Percentiles rank a stretch among this genome's conserved stretches.
phyloP scores from a whole-genome alignment of 2,329 filamentous ascomycete genomes.

The Aspergillus novofumigatus region DNA sequence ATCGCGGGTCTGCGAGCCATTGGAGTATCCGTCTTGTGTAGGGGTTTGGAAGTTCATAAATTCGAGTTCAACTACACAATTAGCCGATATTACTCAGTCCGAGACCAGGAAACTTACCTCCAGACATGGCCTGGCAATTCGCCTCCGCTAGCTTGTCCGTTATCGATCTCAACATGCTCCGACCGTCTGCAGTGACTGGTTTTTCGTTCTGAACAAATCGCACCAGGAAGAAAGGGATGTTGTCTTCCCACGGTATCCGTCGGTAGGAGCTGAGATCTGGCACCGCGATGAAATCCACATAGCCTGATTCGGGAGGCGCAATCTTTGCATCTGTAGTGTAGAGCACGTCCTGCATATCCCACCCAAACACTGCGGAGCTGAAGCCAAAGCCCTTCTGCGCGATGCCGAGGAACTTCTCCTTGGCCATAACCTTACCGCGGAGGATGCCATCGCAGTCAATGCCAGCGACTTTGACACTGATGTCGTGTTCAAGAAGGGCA shows the following conservation, averaged over 20 bases:
- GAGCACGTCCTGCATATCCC: constrained; percentile 93
- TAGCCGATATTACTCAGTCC: not conserved
- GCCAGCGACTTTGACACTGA: constrained; percentile 78
- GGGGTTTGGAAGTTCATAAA: constrained; percentile 50
- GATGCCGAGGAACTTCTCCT: constrained; percentile 84
- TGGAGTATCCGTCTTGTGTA: constrained; percentile 43
- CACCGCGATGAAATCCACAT: constrained; percentile 75
- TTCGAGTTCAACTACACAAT: constrained; percentile 72
- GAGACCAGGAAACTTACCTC: constrained; percentile 55
- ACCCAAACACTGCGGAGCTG: constrained; percentile 88
- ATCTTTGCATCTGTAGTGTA: constrained; percentile 64
- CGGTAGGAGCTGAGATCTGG: constrained; percentile 72
- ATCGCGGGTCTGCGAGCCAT: constrained; percentile 74
- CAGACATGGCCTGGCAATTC: constrained; percentile 78
- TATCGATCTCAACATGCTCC: constrained; percentile 66
- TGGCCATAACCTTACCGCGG: constrained; percentile 83
- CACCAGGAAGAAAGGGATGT: constrained; percentile 78
- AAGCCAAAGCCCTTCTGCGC: constrained; percentile 77
- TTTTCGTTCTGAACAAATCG: constrained; percentile 72
- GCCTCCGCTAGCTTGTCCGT: constrained; percentile 61
- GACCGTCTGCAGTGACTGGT: constrained; percentile 70
- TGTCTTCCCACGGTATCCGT: constrained; percentile 82
- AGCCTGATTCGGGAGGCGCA: constrained; percentile 82
- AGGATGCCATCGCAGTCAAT: constrained; percentile 81
- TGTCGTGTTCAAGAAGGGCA: constrained; percentile 63